Percentiles rank a stretch among this genome's conserved stretches.
These are phyloP conservation scores for Metschnikowia kunwiensis DNA, from an alignment of 805 yeast genomes.

Conservation along the genomic window DNA sequence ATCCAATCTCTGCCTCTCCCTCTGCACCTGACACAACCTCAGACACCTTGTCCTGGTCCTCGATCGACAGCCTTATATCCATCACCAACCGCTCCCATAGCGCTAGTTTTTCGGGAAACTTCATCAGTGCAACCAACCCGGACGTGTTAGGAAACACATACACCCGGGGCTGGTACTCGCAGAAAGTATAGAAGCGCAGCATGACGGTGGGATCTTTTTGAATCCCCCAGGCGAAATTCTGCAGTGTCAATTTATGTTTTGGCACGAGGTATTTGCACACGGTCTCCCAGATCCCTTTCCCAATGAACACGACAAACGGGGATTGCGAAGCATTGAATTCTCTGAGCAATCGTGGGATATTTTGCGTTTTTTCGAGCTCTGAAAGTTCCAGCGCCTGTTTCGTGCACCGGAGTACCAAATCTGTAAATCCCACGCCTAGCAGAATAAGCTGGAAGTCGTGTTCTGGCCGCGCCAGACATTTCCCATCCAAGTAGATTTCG, in stretches of 20 bases:
- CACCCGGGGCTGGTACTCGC: constrained; percentile 24
- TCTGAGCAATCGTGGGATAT: constrained; percentile 49
- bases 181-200: constrained; percentile 13
- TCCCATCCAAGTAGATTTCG: constrained; percentile 13
- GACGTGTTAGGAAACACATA: constrained; percentile 73
- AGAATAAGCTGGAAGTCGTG: constrained; percentile 44
- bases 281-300: constrained; percentile 73
- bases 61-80: constrained; percentile 7
- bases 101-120: constrained; percentile 41
- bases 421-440: constrained; percentile 65
- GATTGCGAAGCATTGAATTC: constrained; percentile 43
- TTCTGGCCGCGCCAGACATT: constrained; percentile 20
- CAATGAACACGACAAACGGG: constrained; percentile 53
- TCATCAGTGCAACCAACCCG: constrained; percentile 58
- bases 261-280: constrained; percentile 38
- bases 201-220: constrained; percentile 17
- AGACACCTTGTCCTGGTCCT: too few species aligned
- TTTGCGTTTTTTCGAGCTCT: constrained; percentile 48
- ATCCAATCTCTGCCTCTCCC: too few species aligned
- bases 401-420: constrained; percentile 64
- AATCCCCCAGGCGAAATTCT: constrained; percentile 53
- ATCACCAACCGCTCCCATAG: constrained; percentile 46
- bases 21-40: too few species aligned
- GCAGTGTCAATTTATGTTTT: constrained; percentile 23
- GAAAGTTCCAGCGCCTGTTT: constrained; percentile 53